Base-by-base conservation (phyloP, 2,329 filamentous ascomycete genomes). In the Conoideocrella luteorostrata region DNA sequence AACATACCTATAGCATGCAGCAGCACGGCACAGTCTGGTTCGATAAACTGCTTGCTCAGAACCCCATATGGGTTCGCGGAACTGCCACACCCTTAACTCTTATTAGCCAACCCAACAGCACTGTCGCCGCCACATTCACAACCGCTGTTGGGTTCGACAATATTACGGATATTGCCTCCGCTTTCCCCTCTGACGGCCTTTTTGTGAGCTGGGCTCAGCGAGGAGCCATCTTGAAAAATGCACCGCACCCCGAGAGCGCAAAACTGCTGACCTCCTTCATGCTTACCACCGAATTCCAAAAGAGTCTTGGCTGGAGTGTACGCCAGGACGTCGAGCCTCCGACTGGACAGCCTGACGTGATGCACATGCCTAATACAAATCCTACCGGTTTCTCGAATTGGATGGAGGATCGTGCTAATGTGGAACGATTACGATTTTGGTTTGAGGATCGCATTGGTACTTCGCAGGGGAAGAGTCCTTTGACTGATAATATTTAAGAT, bases 41-140 rank as follows among this genome's bases (percentile, higher is more conserved):
- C 46, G 66, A 77, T 12, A 50, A 50, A 4, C 62, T 77, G 0
- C 50, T 74, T 2, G 50, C 61, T 11, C 71, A 77, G 49, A 71
- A 77, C 50, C 70, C 72, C 1, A 60, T 57, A 29, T 77, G 75
- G 74, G 72, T 78, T 13, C 72, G 74, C 20, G 74, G 74, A 7
- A 69, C 67, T 0, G 59, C 56, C 2, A 74, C 70, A 0, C 71
- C 73, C 0, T 44, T 33, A 1, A 61, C 62, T 1, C 47, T 73
- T 9, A 39, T 70, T 23, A 17, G 32, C 4, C 26, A 55, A 11
- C 47, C 48, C 21, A 61, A 64, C 46, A 51, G 30, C 42, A 61
- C 57, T 5, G 43, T 49, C 6, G 62, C 61, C 0, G 64, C 58
- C 4, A 62, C 54, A n/a, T 69, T 70, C 44, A 63, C 60, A 1